Evolutionary conservation across 2,329 filamentous ascomycete genomes (phyloP), one percentile per base, ranked within the genome.

Genomic region (Polychaeton citri): DNA sequence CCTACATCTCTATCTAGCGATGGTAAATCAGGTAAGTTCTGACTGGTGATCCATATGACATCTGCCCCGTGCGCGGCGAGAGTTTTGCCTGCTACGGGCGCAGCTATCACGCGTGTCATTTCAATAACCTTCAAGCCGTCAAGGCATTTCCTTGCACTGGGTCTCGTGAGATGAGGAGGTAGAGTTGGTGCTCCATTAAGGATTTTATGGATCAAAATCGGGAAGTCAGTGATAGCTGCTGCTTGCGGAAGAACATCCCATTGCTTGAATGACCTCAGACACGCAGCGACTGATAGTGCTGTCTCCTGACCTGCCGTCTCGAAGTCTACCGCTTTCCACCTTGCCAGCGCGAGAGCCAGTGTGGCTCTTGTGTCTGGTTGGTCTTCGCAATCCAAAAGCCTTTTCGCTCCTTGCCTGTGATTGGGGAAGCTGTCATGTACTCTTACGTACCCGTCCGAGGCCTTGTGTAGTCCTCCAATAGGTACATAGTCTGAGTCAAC

Each of bases 401-500:
- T 39, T 3, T 68, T 50, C 0, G 64, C 60, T 3, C 62, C 65
- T 2, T 54, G 19, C 0, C 61, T 59, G 39, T 76, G 71, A 34
- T 73, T 63, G 0, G 63, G 58, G 37, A 75, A 74, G 0, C 50
- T 50, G 36, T 74, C 71, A 41, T 76, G 72, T 32, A 75, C 63
- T 2, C 71, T 62, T 2, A 76, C 62, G 34, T 68, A 56, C 1
- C 70, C 71, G 39, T 74, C 69, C 0, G 51, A 49, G 0, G 69
- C 64, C 35, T 57, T 58, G 45, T 76, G 64, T 0, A 74, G 45
- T 1, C 71, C 72, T 2, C 70, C 68, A 3, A 75, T 60, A 0
- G 58, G 51, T 0, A 61, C 63, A 54, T 60, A 66, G 0, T 53
- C 35, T 0, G 58, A 52, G 0, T 51, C 45, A 3, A 44, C 41